Base-by-base conservation (phyloP, 1,284 basidiomycete species). In the Cutaneotrichosporon sp. region DNA sequence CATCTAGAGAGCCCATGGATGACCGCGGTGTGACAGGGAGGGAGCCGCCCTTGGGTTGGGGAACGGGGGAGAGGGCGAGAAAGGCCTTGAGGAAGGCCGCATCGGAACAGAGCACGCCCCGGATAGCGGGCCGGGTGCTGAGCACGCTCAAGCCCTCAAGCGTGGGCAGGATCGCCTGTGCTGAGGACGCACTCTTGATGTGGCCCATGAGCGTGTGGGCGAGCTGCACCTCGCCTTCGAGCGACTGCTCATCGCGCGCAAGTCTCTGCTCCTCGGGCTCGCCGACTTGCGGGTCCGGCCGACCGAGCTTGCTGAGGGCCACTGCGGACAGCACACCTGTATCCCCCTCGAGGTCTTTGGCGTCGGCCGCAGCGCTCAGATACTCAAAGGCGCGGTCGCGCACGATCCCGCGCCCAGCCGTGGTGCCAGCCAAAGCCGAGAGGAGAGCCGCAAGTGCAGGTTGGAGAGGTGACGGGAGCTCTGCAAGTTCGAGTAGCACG, bases 91-190 rank as follows among this genome's bases (percentile, higher is more conserved):
- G 81, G 73, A 93, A 88, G 0, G 73, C 67, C 0, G 81, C 36
- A 67, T 89, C 85, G 16, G 80, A 80, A 16, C 87, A 85, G 51
- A 94, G 80, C 36, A 77, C 74, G 67, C 89, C 87, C 77, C 91
- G 91, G 68, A 90, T 82, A 1, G 78, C 68, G 0, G 90, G 83
- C 66, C 87, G 85, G 38, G 85, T 81, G 65, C 87, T 90, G 63
- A 93, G 85, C 76, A 94, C 90, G 9, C 90, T 90, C 59, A 97
- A 80, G 0, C 89, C 91, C 80, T 97, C 93, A 21, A 94, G 82
- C 8, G 87, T 87, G 68, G 91, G 88, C 9, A 83, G 78, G 11
- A 73, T n/a, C 10, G 65, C 38, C 22, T 47, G 50, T 32, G 42
- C 46, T 14, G 57, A 32, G 13, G 42, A 18, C 30, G 56, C 49